Evolutionary conservation across 768 basidiomycete species (phyloP), one percentile per base, ranked within the genome.

Genomic region (Mycena metata): DNA sequence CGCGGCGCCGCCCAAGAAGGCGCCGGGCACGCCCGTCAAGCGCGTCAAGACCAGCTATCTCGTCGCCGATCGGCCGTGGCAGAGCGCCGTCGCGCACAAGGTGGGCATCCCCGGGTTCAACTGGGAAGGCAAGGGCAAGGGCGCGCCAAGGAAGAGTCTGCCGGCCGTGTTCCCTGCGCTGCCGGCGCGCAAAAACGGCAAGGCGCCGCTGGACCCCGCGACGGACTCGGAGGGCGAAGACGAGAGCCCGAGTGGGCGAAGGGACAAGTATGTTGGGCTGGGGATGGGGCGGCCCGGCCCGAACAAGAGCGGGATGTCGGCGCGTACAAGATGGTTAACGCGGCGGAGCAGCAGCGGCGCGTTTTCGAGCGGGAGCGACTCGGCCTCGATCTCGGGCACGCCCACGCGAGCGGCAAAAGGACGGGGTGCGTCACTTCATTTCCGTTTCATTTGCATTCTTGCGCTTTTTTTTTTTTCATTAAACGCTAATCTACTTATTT

Each of bases 11-110:
- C 67, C 76, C 19, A 94, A 92, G 83, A 89, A 84, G 63, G 87
- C 88, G 8, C 93, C 93, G 1, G 92, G 91, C 0, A 95, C 93
- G 16, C 93, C 93, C 1, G 91, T 93, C n/a, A 95, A 95, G 84
- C 89, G 85, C 74, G 77, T 83, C 64, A 90, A 90, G 79, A 89
- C 87, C 23, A 84, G 85, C 45, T 83, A 87, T 74, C 79, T 90
- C 41, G 81, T 83, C 33, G 83, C 83, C 66, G 86, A 88, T 56
- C 83, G 92, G 12, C 91, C 90, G 5, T 94, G 92, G 92, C 92
- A 93, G 77, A 94, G 93, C 74, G 92, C 92, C 5, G 86, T 94
- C 21, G 86, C 92, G 16, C 78, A 84, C 70, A 93, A 91, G 76
- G 88, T 93, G 54, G 89, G 88, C 5, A 77, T 83, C 26, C 79